A percentile compares a stretch with the other conserved stretches of the same genome.
These are phyloP conservation scores for Achaetomiella virescens DNA, from an alignment of 495 filamentous ascomycete genomes.

Conservation along the genomic window DNA sequence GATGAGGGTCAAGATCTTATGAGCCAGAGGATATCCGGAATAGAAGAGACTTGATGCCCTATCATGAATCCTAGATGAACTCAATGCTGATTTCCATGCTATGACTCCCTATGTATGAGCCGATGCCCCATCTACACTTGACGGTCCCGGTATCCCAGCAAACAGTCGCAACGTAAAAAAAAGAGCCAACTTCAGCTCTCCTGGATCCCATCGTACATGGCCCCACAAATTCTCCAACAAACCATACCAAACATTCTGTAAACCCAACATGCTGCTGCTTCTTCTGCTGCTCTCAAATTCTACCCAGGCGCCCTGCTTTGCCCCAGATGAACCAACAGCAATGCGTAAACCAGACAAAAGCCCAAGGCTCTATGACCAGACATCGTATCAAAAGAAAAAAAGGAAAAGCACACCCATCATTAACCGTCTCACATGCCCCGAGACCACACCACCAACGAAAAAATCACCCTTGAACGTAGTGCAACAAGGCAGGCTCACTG, in stretches of 20 bases:
- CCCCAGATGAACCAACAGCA: not conserved
- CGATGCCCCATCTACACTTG: not conserved
- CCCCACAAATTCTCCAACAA: not conserved
- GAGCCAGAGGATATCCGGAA: not conserved
- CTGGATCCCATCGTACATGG: not conserved
- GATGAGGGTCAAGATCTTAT: not conserved
- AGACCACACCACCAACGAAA: not conserved
- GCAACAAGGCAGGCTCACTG: not conserved
- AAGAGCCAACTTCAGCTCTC: not conserved
- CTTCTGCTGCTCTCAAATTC: not conserved
- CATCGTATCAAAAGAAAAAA: not conserved
- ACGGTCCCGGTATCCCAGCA: not conserved
- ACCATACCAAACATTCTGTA: conserved; percentile 1
- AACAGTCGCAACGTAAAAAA: not conserved
- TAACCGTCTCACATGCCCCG: not conserved
- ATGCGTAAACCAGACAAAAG: not conserved
- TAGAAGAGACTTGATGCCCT: not conserved
- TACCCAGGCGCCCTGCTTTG: not conserved
- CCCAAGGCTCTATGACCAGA: not conserved
- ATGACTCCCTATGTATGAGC: too few relatives aligned
- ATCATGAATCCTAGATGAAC: not conserved
- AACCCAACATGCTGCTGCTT: not conserved
- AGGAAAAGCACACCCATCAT: not conserved
- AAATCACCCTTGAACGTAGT: not conserved
- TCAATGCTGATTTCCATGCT: not conserved